Conservation (phyloP, 2,329 filamentous ascomycete species). For the Chaetoscypha palmicola region DNA sequence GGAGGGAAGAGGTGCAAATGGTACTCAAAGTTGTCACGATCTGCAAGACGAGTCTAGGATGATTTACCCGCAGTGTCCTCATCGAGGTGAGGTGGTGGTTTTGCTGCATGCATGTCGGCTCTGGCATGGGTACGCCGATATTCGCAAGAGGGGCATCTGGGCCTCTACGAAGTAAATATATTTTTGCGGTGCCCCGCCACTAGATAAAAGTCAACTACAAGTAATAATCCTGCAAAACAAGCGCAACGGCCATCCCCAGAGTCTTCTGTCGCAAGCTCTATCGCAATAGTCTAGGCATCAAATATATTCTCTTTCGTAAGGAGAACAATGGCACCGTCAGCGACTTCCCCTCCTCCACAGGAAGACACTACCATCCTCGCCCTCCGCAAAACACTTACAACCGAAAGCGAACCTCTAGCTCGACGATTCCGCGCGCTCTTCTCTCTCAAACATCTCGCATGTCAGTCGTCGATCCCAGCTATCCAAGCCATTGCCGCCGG, state of each 20-base stretch:
- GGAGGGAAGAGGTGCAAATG: no score
- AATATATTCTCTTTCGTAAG: neutral
- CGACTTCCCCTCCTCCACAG: conserved; percentile 22
- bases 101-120: no score
- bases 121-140: no score
- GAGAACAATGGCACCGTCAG: conserved; percentile 30
- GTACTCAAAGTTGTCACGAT: no score
- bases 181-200: no score
- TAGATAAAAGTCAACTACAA: no score
- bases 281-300: neutral
- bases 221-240: no score
- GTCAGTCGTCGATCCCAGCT: conserved; percentile 50
- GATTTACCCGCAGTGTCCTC: no score
- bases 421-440: conserved; percentile 94
- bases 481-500: conserved; percentile 81
- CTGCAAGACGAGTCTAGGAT: no score
- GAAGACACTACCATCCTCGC: conserved; percentile 34
- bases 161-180: no score
- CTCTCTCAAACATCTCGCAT: conserved; percentile 90
- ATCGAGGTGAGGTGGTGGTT: no score
- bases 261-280: neutral
- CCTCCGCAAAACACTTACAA: conserved; percentile 68
- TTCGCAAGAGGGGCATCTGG: no score
- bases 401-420: conserved; percentile 75
- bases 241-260: neutral